These are phyloP conservation scores for Dioscorea dumetorum DNA, from an alignment of 106 monocot genomes.

Conservation along the genomic window DNA sequence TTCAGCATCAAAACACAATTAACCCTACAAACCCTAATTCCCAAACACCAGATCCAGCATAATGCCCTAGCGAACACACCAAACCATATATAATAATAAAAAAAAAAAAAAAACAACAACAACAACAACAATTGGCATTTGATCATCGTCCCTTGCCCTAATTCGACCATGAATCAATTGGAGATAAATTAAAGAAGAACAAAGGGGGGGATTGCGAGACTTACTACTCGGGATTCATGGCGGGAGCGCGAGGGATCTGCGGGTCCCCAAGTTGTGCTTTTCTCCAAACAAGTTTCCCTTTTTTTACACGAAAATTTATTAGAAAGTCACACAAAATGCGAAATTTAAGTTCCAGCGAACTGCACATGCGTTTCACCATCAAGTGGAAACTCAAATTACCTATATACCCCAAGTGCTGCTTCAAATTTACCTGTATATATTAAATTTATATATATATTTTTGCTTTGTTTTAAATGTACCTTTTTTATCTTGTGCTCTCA, in stretches of 20 bases:
- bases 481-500: too few species aligned
- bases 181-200: background rate
- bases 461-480: too few species aligned
- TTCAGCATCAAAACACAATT: background rate
- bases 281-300: too few species aligned
- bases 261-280: background rate
- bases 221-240: slow-evolving; percentile 24
- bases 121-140: background rate
- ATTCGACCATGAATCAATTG: background rate
- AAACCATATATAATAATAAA: background rate
- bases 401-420: too few species aligned
- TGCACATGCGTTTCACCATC: too few species aligned
- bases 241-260: background rate
- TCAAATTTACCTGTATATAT: too few species aligned
- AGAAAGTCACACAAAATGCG: too few species aligned
- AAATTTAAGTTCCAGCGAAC: too few species aligned
- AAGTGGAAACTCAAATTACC: too few species aligned
- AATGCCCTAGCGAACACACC: background rate
- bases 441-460: too few species aligned
- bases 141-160: too few species aligned
- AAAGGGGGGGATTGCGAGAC: background rate
- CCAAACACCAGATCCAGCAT: background rate
- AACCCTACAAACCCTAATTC: background rate
- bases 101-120: background rate
- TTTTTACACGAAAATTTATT: too few species aligned